These are phyloP conservation scores for Psilocybe sp. DNA, from an alignment of 768 basidiomycete species.

Conservation along the genomic window DNA sequence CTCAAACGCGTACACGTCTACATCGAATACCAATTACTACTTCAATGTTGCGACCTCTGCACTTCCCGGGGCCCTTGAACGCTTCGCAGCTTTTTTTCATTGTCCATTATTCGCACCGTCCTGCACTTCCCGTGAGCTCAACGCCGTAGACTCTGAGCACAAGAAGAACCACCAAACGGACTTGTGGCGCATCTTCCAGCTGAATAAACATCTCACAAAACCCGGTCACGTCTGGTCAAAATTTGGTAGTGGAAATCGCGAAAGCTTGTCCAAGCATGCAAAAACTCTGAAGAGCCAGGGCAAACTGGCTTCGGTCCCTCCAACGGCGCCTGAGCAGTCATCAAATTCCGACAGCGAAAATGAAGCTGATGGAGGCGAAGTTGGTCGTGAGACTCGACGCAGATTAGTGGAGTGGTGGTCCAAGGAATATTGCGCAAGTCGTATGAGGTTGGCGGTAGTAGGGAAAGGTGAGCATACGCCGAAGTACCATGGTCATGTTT, in stretches of 20 bases:
- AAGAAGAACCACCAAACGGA: slow-evolving; percentile 93
- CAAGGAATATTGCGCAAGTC: slow-evolving; percentile 75
- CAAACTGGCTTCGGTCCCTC: slow-evolving; percentile 55
- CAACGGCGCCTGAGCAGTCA: slow-evolving; percentile 37
- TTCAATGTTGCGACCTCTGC: slow-evolving; percentile 68
- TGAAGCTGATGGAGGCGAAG: slow-evolving; percentile 72
- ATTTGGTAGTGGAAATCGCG: slow-evolving; percentile 86
- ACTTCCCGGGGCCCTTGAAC: slow-evolving; percentile 66
- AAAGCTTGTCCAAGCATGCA: slow-evolving; percentile 66
- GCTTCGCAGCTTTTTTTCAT: slow-evolving; percentile 87
- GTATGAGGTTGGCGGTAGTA: slow-evolving; percentile 78
- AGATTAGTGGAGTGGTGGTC: slow-evolving; percentile 85
- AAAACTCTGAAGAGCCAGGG: slow-evolving; percentile 51
- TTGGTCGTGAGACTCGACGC: slow-evolving; percentile 78
- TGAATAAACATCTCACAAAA: slow-evolving; percentile 84
- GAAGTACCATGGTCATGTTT: background rate
- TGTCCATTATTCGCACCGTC: slow-evolving; percentile 87
- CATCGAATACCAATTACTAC: slow-evolving; percentile 89
- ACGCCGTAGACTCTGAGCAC: slow-evolving; percentile 96
- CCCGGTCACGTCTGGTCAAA: slow-evolving; percentile 84
- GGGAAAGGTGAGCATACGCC: slow-evolving; percentile 59
- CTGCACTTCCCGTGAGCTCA: slow-evolving; percentile 86
- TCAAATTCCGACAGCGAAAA: slow-evolving; percentile 39
- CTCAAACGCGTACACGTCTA: slow-evolving; percentile 92
- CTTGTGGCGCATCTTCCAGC: slow-evolving; percentile 91